Conservation (phyloP, 2,329 filamentous ascomycete species). For the Fusarium nelsonii region DNA sequence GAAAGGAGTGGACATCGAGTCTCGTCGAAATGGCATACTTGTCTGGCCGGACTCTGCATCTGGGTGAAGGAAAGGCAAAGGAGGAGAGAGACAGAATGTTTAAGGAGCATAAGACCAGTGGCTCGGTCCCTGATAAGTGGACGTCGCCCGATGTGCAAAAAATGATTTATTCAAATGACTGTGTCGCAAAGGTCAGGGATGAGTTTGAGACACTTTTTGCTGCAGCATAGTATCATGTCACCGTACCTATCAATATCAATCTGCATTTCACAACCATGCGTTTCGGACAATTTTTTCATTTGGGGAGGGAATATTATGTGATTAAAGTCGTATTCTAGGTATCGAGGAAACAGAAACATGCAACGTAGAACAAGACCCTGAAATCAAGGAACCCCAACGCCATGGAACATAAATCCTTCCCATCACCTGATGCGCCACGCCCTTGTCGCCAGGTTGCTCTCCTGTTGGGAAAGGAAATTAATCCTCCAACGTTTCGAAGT, state of each 20-base stretch:
- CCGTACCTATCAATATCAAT: constrained; percentile 3
- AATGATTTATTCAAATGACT: constrained; percentile 74
- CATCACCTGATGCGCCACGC: constrained; percentile 29
- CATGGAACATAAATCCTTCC: constrained; percentile 30
- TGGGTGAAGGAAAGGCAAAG: constrained; percentile 69
- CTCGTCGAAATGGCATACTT: constrained; percentile 46
- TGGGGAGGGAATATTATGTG: constrained; percentile 32
- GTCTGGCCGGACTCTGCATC: constrained; percentile 65
- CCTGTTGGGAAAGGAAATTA: background rate
- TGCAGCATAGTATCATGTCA: constrained; percentile 25
- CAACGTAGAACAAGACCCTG: constrained; percentile 25
- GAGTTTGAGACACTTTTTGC: constrained; percentile 44
- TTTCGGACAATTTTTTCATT: background rate
- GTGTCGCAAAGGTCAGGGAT: constrained; percentile 59
- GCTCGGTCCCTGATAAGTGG: constrained; percentile 75
- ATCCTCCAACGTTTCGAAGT: background rate
- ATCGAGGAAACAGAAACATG: constrained; percentile 37
- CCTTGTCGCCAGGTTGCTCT: constrained; percentile 8
- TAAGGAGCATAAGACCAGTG: constrained; percentile 63
- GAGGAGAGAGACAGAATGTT: constrained; percentile 70
- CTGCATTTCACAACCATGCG: constrained; percentile 2
- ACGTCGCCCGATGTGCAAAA: constrained; percentile 76
- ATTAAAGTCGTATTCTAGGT: constrained; percentile 39
- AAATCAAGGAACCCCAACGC: constrained; percentile 41
- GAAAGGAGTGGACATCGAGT: constrained; percentile 47